phyloP scores from a whole-genome alignment of 2,329 filamentous ascomycete genomes.

The Ascochyta fabae region DNA sequence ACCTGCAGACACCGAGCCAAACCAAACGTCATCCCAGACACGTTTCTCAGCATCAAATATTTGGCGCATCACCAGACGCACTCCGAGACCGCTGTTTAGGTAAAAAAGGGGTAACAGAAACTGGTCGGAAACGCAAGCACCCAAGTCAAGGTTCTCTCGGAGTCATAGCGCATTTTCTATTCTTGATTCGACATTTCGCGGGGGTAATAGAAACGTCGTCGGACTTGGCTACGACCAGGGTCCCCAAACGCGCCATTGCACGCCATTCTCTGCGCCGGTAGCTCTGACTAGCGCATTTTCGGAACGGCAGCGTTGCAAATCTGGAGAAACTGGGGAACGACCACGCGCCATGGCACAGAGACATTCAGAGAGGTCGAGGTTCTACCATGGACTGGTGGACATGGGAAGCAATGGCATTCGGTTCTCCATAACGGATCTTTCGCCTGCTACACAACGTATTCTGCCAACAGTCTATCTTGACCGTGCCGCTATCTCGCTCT shows the following conservation, averaged over 20 bases:
- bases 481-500: slow-evolving; percentile 81
- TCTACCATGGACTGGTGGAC: slow-evolving; percentile 45
- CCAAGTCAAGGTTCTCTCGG: slow-evolving; percentile 21
- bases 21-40: slow-evolving; percentile 28
- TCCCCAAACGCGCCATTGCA: slow-evolving; percentile 27
- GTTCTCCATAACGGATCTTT: slow-evolving; percentile 86
- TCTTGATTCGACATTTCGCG: slow-evolving; percentile 18
- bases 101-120: slow-evolving; percentile 44
- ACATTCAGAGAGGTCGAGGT: slow-evolving; percentile 23
- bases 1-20: slow-evolving; percentile 16
- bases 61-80: slow-evolving; percentile 32
- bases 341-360: slow-evolving; percentile 13
- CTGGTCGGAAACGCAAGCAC: slow-evolving; percentile 19
- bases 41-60: slow-evolving; percentile 16
- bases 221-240: slow-evolving; percentile 23
- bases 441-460: slow-evolving; percentile 72
- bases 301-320: slow-evolving; percentile 23
- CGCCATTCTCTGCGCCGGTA: slow-evolving; percentile 28
- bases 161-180: slow-evolving; percentile 27
- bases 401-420: slow-evolving; percentile 80
- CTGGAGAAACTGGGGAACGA: slow-evolving; percentile 21
- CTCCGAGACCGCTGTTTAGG: slow-evolving; percentile 25
- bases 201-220: slow-evolving; percentile 30
- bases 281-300: slow-evolving; percentile 18
- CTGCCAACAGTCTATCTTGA: slow-evolving; percentile 80